Evolutionary conservation across 129 eudicot genomes (phyloP), one percentile per base, ranked within the genome.

Genomic region (Oenanthe sinensis): DNA sequence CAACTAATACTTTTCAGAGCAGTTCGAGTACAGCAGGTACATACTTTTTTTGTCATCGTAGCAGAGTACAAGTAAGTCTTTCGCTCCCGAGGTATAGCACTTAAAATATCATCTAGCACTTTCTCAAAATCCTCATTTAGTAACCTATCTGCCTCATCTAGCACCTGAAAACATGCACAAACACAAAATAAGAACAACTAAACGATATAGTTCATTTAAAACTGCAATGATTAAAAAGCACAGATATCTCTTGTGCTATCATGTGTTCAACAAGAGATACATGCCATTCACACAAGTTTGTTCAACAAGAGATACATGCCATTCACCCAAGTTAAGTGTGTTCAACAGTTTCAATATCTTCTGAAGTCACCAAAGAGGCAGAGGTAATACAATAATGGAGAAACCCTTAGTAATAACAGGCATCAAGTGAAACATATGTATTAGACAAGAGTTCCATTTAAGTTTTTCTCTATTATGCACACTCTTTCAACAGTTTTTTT

Each of bases 71-170:
- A 79, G 85, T 83, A 96, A 20, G 99, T 96, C 75, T 82, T 90
- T 47, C 97, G 82, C 72, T 96, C 92, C 60, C 88, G 97, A 74
- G 97, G 99, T 78, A 96, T 92, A 77, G 76, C 99, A 81, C 82
- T 87, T 75, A 96, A 84, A 60, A 96, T 85, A 58, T 92, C 89
- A 87, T 92, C 91, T 76, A 96, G 81, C 37, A 92, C 76, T 81
- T 96, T 92, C 86, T 90, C 97, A 79, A 96, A 92, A 79, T 92
- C 99, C 71, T 90, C 97, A 85, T 92, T 92, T 36, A 92, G 78
- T 81, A 92, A 81, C 82, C 99, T 84, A 84, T 92, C 97, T n/a
- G 99, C 99, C 80, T 96, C 99, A 82, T 96, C 99, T 54, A 96
- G 84, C 9, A 96, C 99, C 99, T 91, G 90, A 22, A 49, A 68